Evolutionary conservation across 257 asterid species (phyloP).

Genomic region (Jacaranda mimosifolia): DNA sequence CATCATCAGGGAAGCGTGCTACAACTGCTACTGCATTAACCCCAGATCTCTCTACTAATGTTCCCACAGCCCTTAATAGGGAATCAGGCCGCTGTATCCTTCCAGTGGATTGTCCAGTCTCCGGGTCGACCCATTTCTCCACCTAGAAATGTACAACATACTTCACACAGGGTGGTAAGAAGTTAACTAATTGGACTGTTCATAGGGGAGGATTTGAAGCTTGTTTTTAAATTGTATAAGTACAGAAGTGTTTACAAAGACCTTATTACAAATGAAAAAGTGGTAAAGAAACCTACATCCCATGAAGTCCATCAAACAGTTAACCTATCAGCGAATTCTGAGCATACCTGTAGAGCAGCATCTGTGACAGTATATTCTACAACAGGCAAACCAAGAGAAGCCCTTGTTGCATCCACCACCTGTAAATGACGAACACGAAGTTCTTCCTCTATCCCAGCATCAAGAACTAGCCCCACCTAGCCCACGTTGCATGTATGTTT

Average conservation of each 20-base stretch:
- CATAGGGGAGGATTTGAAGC: background rate
- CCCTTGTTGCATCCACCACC: slow-evolving; percentile 91
- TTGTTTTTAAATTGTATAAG: background rate
- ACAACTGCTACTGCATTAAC: slow-evolving; percentile 88
- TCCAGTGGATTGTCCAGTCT: slow-evolving; percentile 86
- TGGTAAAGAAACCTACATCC: background rate
- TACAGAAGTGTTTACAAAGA: background rate
- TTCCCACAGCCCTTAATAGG: slow-evolving; percentile 77
- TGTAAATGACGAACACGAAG: slow-evolving; percentile 89
- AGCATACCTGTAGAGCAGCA: slow-evolving; percentile 77
- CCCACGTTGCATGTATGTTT: slow-evolving; percentile 30
- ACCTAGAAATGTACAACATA: slow-evolving; percentile 49
- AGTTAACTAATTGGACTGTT: slow-evolving; percentile 1
- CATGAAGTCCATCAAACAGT: background rate
- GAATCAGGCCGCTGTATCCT: slow-evolving; percentile 81
- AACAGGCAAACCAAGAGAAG: slow-evolving; percentile 91
- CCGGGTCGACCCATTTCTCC: slow-evolving; percentile 84
- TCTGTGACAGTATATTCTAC: slow-evolving; percentile 79
- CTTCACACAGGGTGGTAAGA: slow-evolving; percentile 5
- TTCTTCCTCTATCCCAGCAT: slow-evolving; percentile 88
- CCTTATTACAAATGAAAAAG: background rate
- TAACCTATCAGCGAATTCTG: background rate
- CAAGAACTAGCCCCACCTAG: slow-evolving; percentile 91
- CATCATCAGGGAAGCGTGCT: slow-evolving; percentile 95
- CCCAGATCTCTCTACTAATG: slow-evolving; percentile 53